Percentiles rank a stretch among this genome's conserved stretches.
Conservation (phyloP, 139 green algal genomes). For the Chlamydomonas sp. region DNA sequence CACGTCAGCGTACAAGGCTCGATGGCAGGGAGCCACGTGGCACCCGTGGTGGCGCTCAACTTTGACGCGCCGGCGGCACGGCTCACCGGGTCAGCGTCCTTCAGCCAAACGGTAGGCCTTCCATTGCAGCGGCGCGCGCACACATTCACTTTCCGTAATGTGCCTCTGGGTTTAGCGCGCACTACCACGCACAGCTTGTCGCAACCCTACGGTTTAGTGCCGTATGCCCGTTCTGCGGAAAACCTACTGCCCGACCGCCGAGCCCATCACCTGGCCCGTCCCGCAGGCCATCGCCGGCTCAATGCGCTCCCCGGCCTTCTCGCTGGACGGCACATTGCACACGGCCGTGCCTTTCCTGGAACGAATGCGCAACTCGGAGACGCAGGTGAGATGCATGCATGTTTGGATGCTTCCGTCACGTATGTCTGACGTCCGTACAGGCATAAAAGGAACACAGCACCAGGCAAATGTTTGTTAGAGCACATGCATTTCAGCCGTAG, state of each 20-base stretch:
- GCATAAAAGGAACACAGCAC: not conserved
- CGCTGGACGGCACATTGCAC: conserved; percentile 40
- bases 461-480: too few species aligned
- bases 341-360: conserved; percentile 43
- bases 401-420: too few species aligned
- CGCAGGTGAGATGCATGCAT: conserved; percentile 34
- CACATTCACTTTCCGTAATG: not conserved
- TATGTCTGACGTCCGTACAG: not conserved
- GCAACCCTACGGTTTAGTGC: too few species aligned
- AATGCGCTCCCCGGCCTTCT: conserved; percentile 39
- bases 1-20: conserved; percentile 47
- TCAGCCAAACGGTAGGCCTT: conserved; percentile 6
- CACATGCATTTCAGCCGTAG: too few species aligned
- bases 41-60: conserved; percentile 48
- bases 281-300: conserved; percentile 13
- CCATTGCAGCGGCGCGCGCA: not conserved
- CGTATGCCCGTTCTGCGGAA: too few species aligned
- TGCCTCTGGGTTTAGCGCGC: not conserved
- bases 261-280: not conserved
- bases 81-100: not conserved
- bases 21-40: conserved; percentile 75
- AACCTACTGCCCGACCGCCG: too few species aligned
- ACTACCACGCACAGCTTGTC: too few species aligned
- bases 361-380: conserved; percentile 40
- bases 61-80: conserved; percentile 57